Conservation (phyloP, 768 basidiomycete genomes). For the Amyloporia xantha region DNA sequence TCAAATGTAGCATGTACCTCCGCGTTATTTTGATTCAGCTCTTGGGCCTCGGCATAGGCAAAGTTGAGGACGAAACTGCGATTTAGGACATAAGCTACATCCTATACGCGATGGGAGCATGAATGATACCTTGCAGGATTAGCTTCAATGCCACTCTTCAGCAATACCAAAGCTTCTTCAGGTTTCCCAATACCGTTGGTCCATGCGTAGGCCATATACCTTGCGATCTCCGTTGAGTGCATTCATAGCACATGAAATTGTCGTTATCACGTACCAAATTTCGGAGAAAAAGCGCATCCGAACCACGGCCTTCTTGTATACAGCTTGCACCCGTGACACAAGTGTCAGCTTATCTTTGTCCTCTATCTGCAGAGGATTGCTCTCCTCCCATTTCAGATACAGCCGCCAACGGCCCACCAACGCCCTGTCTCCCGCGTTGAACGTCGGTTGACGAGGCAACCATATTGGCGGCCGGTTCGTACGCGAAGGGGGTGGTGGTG, state of each 20-base stretch:
- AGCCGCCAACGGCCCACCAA: constrained; percentile 84
- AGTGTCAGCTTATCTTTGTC: constrained; percentile 68
- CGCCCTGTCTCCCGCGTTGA: constrained; percentile 63
- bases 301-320: constrained; percentile 84
- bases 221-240: constrained; percentile 23
- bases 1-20: constrained; percentile 72
- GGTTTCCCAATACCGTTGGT: constrained; percentile 59
- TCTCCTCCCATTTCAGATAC: constrained; percentile 94
- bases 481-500: constrained; percentile 37
- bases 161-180: constrained; percentile 76
- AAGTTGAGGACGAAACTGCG: constrained; percentile 84
- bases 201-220: constrained; percentile 91
- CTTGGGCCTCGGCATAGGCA: constrained; percentile 73
- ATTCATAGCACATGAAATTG: not conserved
- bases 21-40: constrained; percentile 52
- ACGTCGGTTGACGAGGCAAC: constrained; percentile 66
- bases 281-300: constrained; percentile 94
- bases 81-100: not conserved
- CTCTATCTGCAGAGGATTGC: constrained; percentile 89
- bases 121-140: constrained; percentile 66
- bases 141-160: constrained; percentile 82
- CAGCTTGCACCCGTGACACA: constrained; percentile 65
- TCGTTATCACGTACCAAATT: constrained; percentile 60
- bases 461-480: constrained; percentile 39
- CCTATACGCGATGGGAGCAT: not conserved